A percentile compares a stretch with the other conserved stretches of the same genome.
Evolutionary conservation across 1,284 basidiomycete species (phyloP).

Genomic region (Ceratobasidium papillatum): DNA sequence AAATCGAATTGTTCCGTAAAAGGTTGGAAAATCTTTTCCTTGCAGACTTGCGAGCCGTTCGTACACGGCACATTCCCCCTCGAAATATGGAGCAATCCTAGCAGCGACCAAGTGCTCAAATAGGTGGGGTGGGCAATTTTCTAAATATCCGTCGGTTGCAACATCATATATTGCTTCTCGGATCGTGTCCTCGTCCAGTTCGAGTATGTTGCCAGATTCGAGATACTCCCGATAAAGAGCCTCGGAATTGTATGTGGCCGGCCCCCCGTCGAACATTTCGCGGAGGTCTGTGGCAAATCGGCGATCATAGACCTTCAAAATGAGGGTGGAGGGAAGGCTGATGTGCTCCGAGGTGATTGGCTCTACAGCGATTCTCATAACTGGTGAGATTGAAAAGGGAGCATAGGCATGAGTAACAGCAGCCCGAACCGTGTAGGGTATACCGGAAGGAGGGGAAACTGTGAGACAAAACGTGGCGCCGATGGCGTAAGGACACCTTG

Average conservation of each 20-base stretch:
- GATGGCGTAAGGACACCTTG: slow-evolving; percentile 3
- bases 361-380: background rate
- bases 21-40: background rate
- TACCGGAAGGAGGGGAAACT: background rate
- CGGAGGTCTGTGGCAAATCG: background rate
- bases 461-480: background rate
- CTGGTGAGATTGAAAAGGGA: slow-evolving; percentile 1
- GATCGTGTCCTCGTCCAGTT: background rate
- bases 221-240: background rate
- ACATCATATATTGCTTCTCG: background rate
- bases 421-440: background rate
- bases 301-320: slow-evolving; percentile 12
- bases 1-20: background rate
- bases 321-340: background rate
- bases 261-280: background rate
- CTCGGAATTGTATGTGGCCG: background rate
- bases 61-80: slow-evolving; percentile 10
- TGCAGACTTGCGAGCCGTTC: background rate
- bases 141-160: background rate
- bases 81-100: background rate
- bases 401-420: background rate
- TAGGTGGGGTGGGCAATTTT: background rate
- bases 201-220: background rate
- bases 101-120: background rate
- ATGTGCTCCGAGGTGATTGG: background rate